Evolutionary conservation across 1,139 yeast genomes (phyloP).

Genomic region (Pichia sp.): DNA sequence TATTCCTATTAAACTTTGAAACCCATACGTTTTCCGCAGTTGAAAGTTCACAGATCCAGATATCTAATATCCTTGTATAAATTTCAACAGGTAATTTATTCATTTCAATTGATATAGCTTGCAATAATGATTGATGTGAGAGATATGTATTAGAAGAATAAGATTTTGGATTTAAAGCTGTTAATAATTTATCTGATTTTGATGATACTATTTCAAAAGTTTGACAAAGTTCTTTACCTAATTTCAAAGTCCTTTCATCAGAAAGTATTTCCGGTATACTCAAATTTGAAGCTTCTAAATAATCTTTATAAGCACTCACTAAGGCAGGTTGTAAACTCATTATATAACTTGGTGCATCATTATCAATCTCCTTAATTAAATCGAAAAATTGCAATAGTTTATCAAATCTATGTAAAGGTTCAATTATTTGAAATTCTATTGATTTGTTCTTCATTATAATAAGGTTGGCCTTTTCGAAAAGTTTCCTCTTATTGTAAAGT

Average conservation of each 20-base stretch:
- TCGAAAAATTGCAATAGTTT: conserved; percentile 7
- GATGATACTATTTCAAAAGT: conserved; percentile 11
- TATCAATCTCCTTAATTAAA: conserved; percentile 4
- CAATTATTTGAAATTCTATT: neutral
- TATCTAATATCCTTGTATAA: conserved; percentile 1
- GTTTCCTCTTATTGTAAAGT: conserved; percentile 2
- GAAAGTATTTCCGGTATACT: neutral
- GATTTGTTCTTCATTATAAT: conserved; percentile 2
- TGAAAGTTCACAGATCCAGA: conserved; percentile 10
- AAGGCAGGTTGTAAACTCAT: conserved; percentile 3
- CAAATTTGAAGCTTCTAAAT: neutral
- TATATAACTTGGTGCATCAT: neutral
- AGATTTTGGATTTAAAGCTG: conserved; percentile 12
- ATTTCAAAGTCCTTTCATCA: neutral
- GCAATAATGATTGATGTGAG: conserved; percentile 7
- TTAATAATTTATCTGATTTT: conserved; percentile 7
- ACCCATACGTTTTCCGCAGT: conserved; percentile 12
- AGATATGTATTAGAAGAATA: conserved; percentile 14
- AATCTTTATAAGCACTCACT: neutral
- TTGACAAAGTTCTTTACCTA: conserved; percentile 51
- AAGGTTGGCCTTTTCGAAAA: conserved; percentile 5
- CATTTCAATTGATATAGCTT: conserved; percentile 6
- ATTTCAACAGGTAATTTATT: conserved; percentile 3
- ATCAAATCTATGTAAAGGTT: neutral
- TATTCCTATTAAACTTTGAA: conserved; percentile 9